Evolutionary conservation across 306 rosid species (phyloP), one percentile per base, ranked within the genome.

Genomic region (Prinsepia uniflora): DNA sequence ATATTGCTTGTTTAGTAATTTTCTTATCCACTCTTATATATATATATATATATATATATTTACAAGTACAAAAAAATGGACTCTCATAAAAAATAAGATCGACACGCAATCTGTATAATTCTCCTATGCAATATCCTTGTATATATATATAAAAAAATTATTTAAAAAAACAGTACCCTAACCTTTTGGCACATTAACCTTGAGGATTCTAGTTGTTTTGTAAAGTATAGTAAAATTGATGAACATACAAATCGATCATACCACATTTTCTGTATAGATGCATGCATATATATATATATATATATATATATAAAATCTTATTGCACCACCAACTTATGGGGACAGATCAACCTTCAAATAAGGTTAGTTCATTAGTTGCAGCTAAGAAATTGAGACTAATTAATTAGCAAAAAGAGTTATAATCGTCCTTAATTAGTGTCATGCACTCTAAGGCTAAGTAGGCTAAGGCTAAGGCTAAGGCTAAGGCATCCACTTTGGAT

Each of bases 401-500:
- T 30, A 30, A 30, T 30, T 30, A 30, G 4, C 42, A 69, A 20
- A 69, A 69, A 20, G 52, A 68, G 63, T 54, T n/a, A 3, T 19
- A 49, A 34, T 40, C 0, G 5, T 65, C 50, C 41, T 17, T 59
- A 15, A 22, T 2, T 5, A 57, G 4, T 24, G 20, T 53, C 57
- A 52, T 52, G 18, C 57, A 53, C 57, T 17, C 57, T 18, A 30
- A 30, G 36, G 36, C 36, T 30, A 30, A 30, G 3, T 30, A 30
- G 36, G 36, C 3, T 30, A 30, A 30, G 36, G 30, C 20, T 52
- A 20, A 18, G 8, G n/a, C n/a, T n/a, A n/a, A n/a, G n/a, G 10
- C n/a, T 68, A 74, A 68, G 85, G 79, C 22, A 65, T 75, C 96
- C 98, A 89, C 68, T 63, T 78, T 18, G 98, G 98, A 81, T 85